Conservation (phyloP, 2,329 filamentous ascomycete genomes). For the Metarhizium album region DNA sequence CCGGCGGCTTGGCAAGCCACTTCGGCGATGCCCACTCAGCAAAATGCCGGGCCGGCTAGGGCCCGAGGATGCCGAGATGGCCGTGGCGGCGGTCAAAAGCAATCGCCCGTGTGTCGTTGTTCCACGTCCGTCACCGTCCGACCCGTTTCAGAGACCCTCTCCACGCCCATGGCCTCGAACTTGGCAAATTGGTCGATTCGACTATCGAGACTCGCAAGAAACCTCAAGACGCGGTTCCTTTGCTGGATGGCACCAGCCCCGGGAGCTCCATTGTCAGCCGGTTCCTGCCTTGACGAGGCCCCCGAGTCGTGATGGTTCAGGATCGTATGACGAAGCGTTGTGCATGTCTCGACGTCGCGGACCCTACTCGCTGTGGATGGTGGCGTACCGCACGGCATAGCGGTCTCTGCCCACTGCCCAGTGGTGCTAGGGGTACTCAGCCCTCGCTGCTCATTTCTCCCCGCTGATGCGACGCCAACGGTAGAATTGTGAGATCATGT, state of each 20-base stretch:
- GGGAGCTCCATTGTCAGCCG: background rate
- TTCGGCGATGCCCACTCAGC: background rate
- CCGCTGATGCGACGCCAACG: too few species aligned
- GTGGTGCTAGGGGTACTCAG: too few species aligned
- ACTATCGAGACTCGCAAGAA: slow-evolving; percentile 1
- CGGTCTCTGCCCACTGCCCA: background rate
- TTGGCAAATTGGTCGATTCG: slow-evolving; percentile 2
- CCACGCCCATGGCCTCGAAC: slow-evolving; percentile 6
- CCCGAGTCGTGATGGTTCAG: background rate
- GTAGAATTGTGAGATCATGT: background rate
- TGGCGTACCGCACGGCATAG: background rate
- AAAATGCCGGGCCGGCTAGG: too few species aligned
- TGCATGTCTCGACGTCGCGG: background rate
- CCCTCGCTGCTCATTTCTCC: too few species aligned
- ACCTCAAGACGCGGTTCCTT: background rate
- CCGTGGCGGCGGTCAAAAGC: background rate
- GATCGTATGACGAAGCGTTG: background rate
- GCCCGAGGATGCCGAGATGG: too few species aligned
- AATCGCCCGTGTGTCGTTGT: background rate
- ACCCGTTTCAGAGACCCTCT: slow-evolving; percentile 3
- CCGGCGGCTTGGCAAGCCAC: background rate
- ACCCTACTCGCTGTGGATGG: background rate
- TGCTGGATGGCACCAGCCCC: background rate
- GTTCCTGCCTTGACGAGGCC: background rate
- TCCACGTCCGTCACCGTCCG: slow-evolving; percentile 1